Conservation (phyloP, 176 grass and related monocot genomes). For the Carex myosuroides region DNA sequence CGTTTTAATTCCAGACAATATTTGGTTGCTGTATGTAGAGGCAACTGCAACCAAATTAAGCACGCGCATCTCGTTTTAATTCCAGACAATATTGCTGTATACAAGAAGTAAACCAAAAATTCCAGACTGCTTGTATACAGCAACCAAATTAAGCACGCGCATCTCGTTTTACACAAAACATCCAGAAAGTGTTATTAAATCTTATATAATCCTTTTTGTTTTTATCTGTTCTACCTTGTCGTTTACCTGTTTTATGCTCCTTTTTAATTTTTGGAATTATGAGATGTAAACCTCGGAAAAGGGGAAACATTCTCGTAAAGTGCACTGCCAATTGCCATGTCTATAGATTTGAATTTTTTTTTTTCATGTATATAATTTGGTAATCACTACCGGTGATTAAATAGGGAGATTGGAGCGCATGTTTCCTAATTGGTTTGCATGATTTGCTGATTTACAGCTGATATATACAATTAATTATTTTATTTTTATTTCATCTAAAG, state of each 20-base stretch:
- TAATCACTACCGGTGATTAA: slow-evolving; percentile 7
- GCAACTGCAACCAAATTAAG: too few relatives aligned
- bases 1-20: too few relatives aligned
- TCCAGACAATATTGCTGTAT: too few relatives aligned
- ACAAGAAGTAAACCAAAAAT: too few relatives aligned
- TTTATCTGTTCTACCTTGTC: background rate
- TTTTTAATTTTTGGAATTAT: background rate
- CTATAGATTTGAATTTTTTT: slow-evolving; percentile 1
- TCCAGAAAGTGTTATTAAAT: background rate
- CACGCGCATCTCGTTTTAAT: too few relatives aligned
- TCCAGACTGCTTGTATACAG: background rate
- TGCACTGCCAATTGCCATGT: background rate
- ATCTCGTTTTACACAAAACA: slow-evolving; percentile 21
- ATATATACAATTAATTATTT: background rate
- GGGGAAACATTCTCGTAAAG: slow-evolving; percentile 1
- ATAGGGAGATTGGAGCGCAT: background rate
- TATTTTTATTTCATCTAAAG: background rate
- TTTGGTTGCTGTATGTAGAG: too few relatives aligned
- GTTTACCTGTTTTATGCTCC: background rate
- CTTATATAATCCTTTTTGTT: background rate
- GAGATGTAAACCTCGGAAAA: slow-evolving; percentile 6
- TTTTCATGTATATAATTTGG: slow-evolving; percentile 14
- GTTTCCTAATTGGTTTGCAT: slow-evolving; percentile 5
- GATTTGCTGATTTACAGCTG: background rate
- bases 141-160: slow-evolving; percentile 4